These are phyloP conservation scores for Cytospora chrysosperma DNA, from an alignment of 2,329 filamentous ascomycete species.

Conservation along the genomic window DNA sequence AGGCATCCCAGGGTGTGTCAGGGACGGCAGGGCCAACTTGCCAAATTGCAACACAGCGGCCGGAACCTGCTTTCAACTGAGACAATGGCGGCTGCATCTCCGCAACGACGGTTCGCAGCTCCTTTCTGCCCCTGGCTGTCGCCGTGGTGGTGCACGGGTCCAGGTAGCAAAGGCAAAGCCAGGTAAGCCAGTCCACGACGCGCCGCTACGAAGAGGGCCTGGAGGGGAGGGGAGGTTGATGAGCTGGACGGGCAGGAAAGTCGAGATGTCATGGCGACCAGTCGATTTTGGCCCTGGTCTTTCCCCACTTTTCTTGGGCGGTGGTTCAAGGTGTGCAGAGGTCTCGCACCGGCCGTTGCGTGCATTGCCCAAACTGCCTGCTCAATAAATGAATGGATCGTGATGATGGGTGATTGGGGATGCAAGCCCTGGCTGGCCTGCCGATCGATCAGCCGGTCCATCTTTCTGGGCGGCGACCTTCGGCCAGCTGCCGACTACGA, in stretches of 20 bases:
- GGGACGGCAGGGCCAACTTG: not conserved
- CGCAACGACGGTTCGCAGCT: not conserved
- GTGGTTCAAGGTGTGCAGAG: not conserved
- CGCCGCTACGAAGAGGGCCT: no score
- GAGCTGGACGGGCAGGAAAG: conserved; percentile 5
- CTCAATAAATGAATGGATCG: not conserved
- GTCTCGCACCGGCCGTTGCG: not conserved
- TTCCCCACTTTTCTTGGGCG: not conserved
- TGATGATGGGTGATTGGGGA: no score
- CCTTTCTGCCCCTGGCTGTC: no score
- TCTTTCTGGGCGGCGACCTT: not conserved
- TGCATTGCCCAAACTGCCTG: not conserved
- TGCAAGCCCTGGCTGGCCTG: not conserved
- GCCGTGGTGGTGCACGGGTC: no score
- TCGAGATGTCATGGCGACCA: conserved; percentile 12
- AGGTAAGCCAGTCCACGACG: no score
- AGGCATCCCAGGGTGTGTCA: not conserved
- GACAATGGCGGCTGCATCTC: not conserved
- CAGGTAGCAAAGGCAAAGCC: no score
- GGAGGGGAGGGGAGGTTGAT: not conserved
- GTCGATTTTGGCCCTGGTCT: not conserved
- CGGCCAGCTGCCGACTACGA: not conserved
- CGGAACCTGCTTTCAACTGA: not conserved
- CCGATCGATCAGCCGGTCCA: not conserved
- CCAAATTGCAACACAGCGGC: not conserved